A percentile compares a stretch with the other conserved stretches of the same genome.
phyloP scores from a whole-genome alignment of 345 rosid species.

The Acer yangbiense region DNA sequence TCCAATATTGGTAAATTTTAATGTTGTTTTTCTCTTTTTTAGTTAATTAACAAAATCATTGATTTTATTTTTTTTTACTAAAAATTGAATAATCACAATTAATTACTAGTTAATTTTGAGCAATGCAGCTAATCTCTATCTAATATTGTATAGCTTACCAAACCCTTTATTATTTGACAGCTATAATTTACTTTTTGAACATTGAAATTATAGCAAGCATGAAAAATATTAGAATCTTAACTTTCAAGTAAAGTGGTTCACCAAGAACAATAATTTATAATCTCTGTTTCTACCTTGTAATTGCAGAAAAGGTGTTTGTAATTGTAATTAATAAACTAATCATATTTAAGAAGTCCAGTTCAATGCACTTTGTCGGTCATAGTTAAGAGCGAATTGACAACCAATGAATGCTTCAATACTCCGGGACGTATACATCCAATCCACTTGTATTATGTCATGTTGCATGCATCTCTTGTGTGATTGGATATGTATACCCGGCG shows the following conservation, averaged over 20 bases:
- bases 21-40: neutral
- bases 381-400: neutral
- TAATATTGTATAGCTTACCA: neutral
- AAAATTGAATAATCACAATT: too few species aligned
- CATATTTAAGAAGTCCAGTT: neutral
- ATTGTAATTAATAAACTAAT: neutral
- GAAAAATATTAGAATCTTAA: conserved; percentile 11
- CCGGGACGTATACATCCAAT: accelerated
- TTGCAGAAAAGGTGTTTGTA: conserved; percentile 9
- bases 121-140: conserved; percentile 13
- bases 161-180: neutral
- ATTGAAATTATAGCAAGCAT: too few species aligned
- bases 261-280: conserved; percentile 10
- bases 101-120: neutral
- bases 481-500: too few species aligned
- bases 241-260: conserved; percentile 28
- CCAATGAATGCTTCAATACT: too few species aligned
- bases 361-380: neutral
- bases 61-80: too few species aligned
- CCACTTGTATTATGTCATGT: too few species aligned
- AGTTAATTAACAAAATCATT: too few species aligned
- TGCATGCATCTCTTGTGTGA: too few species aligned
- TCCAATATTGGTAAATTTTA: neutral
- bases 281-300: neutral
- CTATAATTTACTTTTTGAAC: neutral